Base-by-base conservation (phyloP, 2,329 filamentous ascomycete species). In the Periconia sp. region DNA sequence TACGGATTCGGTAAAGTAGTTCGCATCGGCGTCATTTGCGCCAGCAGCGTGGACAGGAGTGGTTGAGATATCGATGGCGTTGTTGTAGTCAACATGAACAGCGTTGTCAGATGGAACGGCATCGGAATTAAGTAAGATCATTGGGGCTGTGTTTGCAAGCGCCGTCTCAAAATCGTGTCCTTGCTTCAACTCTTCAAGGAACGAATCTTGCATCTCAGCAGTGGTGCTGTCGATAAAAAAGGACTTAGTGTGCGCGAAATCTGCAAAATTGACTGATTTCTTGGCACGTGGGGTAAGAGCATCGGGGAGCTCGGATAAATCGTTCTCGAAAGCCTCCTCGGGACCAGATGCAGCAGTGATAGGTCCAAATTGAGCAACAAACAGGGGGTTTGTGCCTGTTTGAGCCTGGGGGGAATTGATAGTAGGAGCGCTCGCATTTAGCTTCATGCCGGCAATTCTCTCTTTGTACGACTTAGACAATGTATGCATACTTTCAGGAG, bases 241-340 rank as follows among this genome's bases (percentile, higher is more conserved):
- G 14, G 23, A 7, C 43, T 40, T 66, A 8, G 53, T 45, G 31
- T 41, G 49, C 19, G 56, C 50, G 27, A 59, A 41, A 7, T 47
- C 37, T 45, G 55, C 47, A 59, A 58, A 66, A 37, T 50, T 54
- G 9, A 68, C 57, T 8, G 13, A 23, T 48, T 50, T 63, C 33
- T 20, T 56, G 10, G 42, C 50, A 15, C 31, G 37, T 3, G 50
- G 46, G 3, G 37, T 23, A 2, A 47, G 47, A 10, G 55, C 54
- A 49, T 64, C 62, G 19, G 55, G 30, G 1, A 65, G 60, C 18
- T 37, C 33, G 33, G 33, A n/a, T 11, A 37, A 37, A n/a, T 37
- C 33, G 11, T 37, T 37, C 33, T 37, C 33, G 33, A 3, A 37
- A n/a, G 33, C 6, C 33, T 37, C 33, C 3, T 37, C 11, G 33